These are phyloP conservation scores for Kodamaea restingae DNA, from an alignment of 805 yeast species.

Conservation along the genomic window DNA sequence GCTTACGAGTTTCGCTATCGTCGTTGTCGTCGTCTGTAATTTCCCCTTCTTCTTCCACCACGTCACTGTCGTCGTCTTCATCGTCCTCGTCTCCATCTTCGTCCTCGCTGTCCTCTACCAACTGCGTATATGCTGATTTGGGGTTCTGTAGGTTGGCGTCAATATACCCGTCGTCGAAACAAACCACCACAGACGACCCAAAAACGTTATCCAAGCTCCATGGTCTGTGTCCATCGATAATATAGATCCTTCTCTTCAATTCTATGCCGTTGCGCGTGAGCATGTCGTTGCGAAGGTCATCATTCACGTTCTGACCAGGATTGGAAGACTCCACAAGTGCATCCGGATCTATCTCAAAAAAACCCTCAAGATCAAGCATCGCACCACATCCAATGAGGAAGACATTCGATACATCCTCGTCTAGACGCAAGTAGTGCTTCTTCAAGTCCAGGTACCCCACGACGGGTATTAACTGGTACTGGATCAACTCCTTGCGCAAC, in stretches of 20 bases:
- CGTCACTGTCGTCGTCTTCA: conserved; percentile 28
- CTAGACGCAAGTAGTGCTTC: conserved; percentile 58
- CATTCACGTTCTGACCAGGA: conserved; percentile 17
- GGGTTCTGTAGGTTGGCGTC: conserved; percentile 56
- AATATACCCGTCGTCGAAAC: conserved; percentile 83
- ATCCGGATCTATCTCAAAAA: conserved; percentile 59
- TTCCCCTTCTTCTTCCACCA: conserved; percentile 29
- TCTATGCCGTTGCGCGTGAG: conserved; percentile 13
- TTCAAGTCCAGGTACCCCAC: conserved; percentile 84
- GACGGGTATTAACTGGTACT: conserved; percentile 86
- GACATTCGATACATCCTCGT: conserved; percentile 70
- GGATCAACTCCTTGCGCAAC: conserved; percentile 76
- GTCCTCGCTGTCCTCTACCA: conserved; percentile 38
- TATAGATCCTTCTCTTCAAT: conserved; percentile 60
- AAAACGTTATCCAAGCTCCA: conserved; percentile 93
- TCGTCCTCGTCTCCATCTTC: conserved; percentile 34
- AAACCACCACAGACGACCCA: conserved; percentile 71
- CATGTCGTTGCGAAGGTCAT: conserved; percentile 17
- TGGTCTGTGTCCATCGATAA: conserved; percentile 91
- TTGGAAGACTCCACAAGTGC: conserved; percentile 34
- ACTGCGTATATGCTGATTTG: conserved; percentile 55
- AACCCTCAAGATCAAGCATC: conserved; percentile 75
- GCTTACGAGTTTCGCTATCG: conserved; percentile 16
- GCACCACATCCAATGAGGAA: conserved; percentile 91
- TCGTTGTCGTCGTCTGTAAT: conserved; percentile 29